Percentiles rank a stretch among this genome's conserved stretches.
Conservation (phyloP, 139 green algal species). For the Diplosphaera chodatii region DNA sequence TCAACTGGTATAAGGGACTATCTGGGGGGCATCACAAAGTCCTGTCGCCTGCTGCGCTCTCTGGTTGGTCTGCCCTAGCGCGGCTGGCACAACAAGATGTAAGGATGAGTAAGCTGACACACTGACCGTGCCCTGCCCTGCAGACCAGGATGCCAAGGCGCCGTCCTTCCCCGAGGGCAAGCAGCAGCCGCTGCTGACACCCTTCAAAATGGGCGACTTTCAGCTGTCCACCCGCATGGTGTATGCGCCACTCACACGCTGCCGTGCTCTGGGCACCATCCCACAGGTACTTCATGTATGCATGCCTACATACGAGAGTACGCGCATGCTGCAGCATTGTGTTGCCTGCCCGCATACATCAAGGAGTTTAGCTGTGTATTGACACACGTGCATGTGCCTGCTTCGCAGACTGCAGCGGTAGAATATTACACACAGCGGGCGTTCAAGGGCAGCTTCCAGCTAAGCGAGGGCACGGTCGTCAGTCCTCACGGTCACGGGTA, state of each 20-base stretch:
- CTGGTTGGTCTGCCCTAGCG: too few species aligned
- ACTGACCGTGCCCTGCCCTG: too few species aligned
- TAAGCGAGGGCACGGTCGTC: slow-evolving; percentile 58
- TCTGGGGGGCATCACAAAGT: too few species aligned
- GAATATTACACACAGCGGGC: slow-evolving; percentile 58
- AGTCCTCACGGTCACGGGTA: slow-evolving; percentile 34
- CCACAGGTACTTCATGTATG: too few species aligned
- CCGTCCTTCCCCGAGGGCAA: not conserved
- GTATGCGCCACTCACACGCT: slow-evolving; percentile 68
- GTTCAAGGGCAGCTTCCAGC: slow-evolving; percentile 49
- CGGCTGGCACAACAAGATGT: too few species aligned
- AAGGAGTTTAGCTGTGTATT: not conserved
- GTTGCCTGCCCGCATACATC: too few species aligned
- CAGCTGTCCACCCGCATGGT: slow-evolving; percentile 59
- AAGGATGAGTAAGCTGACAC: too few species aligned
- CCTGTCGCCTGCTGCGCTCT: too few species aligned
- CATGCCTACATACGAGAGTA: too few species aligned
- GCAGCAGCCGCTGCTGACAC: slow-evolving; percentile 30
- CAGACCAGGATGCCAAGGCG: not conserved
- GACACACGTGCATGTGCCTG: not conserved
- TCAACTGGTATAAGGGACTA: too few species aligned
- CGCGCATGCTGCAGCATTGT: not conserved
- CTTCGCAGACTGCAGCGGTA: not conserved
- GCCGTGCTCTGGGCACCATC: slow-evolving; percentile 44
- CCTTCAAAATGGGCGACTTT: slow-evolving; percentile 33